Base-by-base conservation (phyloP, 768 basidiomycete genomes). In the Agaricus bisporus region DNA sequence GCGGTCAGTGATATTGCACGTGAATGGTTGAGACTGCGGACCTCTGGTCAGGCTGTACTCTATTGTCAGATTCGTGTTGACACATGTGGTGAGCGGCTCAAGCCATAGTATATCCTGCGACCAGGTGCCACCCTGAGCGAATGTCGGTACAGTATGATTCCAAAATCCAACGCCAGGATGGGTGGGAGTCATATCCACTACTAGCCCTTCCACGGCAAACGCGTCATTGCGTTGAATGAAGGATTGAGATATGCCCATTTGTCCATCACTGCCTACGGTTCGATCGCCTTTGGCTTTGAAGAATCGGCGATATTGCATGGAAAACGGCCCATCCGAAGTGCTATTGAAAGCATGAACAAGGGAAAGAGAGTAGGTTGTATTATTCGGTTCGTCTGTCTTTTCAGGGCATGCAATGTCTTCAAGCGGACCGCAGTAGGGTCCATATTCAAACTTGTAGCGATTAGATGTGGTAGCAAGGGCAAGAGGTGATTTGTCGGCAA, bases 91-190 rank as follows among this genome's bases (percentile, higher is more conserved):
- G n/a, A 59, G 54, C 2, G 62, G 62, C 38, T 63, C 60, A 11
- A 62, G 50, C 61, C 62, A 63, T 14, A 63, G 35, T 20, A 63
- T 42, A 2, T 63, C 62, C n/a, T 61, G 55, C 4, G 58, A 59
- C 62, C 62, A 63, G 2, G 25, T 32, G 3, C 39, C 57, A 12
- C 62, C 62, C 1, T 38, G 17, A 9, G n/a, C 22, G 9, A 10
- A 26, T 7, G 14, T n/a, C 12, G 44, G 44, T 12, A 46, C 15
- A 14, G 44, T 46, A 14, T 46, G 44, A 9, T 46, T 46, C 44
- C 44, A 46, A 28, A 46, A 46, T 3, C 44, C 18, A 38, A 41
- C 3, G 49, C 51, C 2, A 28, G 62, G 62, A 18, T 51, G 58
- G 3, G 58, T 55, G 17, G 49, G 8, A 10, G 43, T 15, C 25